Evolutionary conservation across 2,329 filamentous ascomycete genomes (phyloP).

Genomic region (Lithohypha guttulata): DNA sequence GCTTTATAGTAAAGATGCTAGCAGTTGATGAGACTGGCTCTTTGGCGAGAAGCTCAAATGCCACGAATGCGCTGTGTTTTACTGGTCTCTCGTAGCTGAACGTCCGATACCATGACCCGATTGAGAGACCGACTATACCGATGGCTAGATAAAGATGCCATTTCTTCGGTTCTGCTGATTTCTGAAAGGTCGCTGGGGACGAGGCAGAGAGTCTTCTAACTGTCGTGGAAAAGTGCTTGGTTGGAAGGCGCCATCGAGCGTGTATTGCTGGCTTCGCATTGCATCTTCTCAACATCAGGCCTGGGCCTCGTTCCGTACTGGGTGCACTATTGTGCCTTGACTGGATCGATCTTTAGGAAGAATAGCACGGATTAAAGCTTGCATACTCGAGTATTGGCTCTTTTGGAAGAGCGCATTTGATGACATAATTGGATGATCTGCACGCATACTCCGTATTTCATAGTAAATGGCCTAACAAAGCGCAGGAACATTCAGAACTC

Average conservation of each 20-base stretch:
- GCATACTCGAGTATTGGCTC: too few species aligned
- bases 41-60: slow-evolving; percentile 33
- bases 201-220: not conserved
- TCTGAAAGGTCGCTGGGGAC: not conserved
- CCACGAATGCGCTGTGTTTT: slow-evolving; percentile 26
- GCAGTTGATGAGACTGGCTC: slow-evolving; percentile 37
- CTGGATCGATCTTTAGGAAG: too few species aligned
- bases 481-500: not conserved
- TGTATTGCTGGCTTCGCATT: not conserved
- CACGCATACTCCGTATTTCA: not conserved
- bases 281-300: slow-evolving; percentile 9
- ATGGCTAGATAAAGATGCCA: slow-evolving; percentile 4
- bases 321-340: too few species aligned
- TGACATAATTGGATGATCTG: slow-evolving; percentile 3
- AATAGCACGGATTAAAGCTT: too few species aligned
- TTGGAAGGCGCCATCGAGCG: not conserved
- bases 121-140: not conserved
- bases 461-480: not conserved
- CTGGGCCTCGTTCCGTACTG: too few species aligned
- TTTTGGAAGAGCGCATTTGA: not conserved
- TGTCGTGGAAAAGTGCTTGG: not conserved
- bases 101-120: slow-evolving; percentile 6
- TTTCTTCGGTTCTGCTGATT: not conserved
- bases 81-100: not conserved
- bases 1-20: slow-evolving; percentile 34